Evolutionary conservation across 371 early-diverging fungal species (phyloP), one percentile per base, ranked within the genome.

Genomic region (Amoeboaphelidium occidentale): DNA sequence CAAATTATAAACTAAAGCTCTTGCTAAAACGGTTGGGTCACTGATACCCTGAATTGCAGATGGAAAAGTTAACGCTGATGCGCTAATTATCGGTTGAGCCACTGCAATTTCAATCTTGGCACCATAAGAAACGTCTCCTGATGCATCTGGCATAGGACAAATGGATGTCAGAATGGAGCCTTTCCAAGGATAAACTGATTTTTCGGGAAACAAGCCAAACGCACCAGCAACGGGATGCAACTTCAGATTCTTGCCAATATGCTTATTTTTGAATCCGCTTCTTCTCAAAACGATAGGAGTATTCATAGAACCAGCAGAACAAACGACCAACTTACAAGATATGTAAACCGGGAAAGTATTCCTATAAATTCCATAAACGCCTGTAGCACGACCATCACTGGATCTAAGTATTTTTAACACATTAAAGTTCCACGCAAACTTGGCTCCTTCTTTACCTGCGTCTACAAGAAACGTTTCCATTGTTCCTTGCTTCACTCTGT

Each of bases 131-230:
- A 67, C 52, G 10, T 67, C 63, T 41, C 72, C 73, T 0, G 65
- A 50, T 43, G 69, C 68, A 55, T 74, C 70, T 1, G 63, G 63
- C 20, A 69, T 65, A n/a, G 63, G 65, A 17, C 41, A 55, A 22
- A 80, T 63, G 27, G 75, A 69, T 1, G 81, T 79, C 76, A 79
- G 72, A 47, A 80, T 79, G 0, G 75, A 63, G 1, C 84, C 81
- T 45, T 63, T 45, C 54, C 58, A 69, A 1, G 65, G 63, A 28
- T 72, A 57, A 23, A 77, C 48, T 22, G 32, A 45, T 21, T 63
- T 54, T 24, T 76, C 69, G 49, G 68, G 69, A 59, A 72, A 78
- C 25, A 63, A 54, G 23, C 79, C 82, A 58, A 72, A 67, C n/a
- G 64, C 62, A 25, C 65, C 50, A n/a, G 57, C 46, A 45, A 64